phyloP scores from a whole-genome alignment of 1,284 basidiomycete species.

The Ceratobasidium sp. region DNA sequence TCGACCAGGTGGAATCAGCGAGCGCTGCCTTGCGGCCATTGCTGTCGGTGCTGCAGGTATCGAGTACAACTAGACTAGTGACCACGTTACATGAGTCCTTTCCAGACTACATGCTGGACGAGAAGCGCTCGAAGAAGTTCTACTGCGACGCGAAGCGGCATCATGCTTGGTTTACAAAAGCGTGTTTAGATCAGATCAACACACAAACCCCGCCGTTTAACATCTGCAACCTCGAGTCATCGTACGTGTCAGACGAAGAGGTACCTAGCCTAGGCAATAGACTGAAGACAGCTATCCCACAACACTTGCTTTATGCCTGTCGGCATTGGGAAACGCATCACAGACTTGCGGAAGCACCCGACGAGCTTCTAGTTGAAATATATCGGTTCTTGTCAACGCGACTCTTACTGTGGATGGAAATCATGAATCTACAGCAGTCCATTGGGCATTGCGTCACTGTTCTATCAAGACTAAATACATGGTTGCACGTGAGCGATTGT shows the following conservation, averaged over 20 bases:
- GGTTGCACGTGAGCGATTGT: too few relatives aligned
- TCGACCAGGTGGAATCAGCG: neutral
- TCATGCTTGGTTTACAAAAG: neutral
- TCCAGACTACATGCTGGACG: neutral
- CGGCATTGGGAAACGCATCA: neutral
- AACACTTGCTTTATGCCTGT: neutral
- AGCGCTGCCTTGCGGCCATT: neutral
- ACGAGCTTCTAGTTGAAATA: neutral
- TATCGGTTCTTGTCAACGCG: neutral
- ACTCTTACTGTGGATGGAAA: too few relatives aligned
- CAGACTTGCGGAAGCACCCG: neutral
- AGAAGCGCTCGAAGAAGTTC: neutral
- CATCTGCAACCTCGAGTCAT: neutral
- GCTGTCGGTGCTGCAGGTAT: conserved; percentile 9
- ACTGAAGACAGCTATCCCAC: neutral
- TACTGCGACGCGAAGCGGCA: neutral
- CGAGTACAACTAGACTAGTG: neutral
- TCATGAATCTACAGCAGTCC: too few relatives aligned
- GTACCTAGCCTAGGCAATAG: neutral
- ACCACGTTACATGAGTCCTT: neutral
- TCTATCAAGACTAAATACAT: too few relatives aligned
- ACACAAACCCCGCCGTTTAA: neutral
- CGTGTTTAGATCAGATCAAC: neutral
- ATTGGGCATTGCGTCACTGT: too few relatives aligned
- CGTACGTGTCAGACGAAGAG: neutral